phyloP scores from a whole-genome alignment of 2,329 filamentous ascomycete genomes.

The Parastagonospora avenae region DNA sequence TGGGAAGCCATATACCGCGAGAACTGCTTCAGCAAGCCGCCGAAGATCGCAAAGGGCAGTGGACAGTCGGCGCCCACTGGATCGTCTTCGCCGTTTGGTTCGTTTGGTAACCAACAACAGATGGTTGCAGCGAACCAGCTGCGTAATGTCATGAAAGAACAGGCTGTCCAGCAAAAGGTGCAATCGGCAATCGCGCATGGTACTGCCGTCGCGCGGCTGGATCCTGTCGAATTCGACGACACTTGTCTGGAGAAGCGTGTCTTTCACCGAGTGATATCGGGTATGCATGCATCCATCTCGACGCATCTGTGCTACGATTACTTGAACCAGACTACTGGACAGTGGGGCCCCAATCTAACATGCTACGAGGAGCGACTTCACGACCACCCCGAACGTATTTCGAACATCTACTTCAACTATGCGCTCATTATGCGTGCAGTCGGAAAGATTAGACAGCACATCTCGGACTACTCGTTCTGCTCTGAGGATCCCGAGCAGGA shows the following conservation, averaged over 20 bases:
- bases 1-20: constrained; percentile 98
- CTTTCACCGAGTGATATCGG: constrained; percentile 92
- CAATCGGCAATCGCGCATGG: constrained; percentile 58
- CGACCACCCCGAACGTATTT: constrained; percentile 84
- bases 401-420: constrained; percentile 99
- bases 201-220: constrained; percentile 64
- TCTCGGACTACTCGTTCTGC: constrained; percentile 89
- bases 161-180: constrained; percentile 66
- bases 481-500: constrained; percentile 83
- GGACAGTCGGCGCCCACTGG: constrained; percentile 44
- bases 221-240: constrained; percentile 78
- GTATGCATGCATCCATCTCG: constrained; percentile 98
- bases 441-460: constrained; percentile 83
- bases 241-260: constrained; percentile 98
- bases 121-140: constrained; percentile 65
- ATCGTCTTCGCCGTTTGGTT: constrained; percentile 47
- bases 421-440: constrained; percentile 91
- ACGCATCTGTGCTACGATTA: constrained; percentile 96
- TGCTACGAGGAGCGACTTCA: constrained; percentile 92
- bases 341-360: constrained; percentile 87
- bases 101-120: constrained; percentile 51
- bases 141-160: constrained; percentile 63
- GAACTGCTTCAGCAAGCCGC: constrained; percentile 79
- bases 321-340: constrained; percentile 89
- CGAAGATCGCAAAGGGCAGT: constrained; percentile 38